Percentiles rank a stretch among this genome's conserved stretches.
Conservation (phyloP, 768 basidiomycete species). For the Pleurotus sapidus region DNA sequence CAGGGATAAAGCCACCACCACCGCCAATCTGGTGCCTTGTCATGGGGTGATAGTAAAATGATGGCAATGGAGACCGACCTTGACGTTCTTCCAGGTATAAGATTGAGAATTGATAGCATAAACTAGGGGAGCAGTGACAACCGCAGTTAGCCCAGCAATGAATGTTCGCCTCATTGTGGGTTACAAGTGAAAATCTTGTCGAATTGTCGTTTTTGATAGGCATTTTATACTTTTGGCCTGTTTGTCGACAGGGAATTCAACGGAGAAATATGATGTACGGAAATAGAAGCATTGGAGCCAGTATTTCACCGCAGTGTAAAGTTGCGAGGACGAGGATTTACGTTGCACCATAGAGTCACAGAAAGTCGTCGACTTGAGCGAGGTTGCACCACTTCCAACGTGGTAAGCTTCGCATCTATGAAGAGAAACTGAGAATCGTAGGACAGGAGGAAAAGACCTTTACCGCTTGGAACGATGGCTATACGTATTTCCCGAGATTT, state of each 20-base stretch:
- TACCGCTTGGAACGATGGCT: not conserved
- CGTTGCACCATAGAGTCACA: too few relatives aligned
- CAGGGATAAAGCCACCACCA: constrained; percentile 49
- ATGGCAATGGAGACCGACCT: constrained; percentile 14
- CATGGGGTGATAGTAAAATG: not conserved
- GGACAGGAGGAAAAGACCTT: too few relatives aligned
- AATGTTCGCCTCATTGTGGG: constrained; percentile 14
- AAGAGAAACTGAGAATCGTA: too few relatives aligned
- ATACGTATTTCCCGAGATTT: not conserved
- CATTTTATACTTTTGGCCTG: not conserved
- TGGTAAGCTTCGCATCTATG: too few relatives aligned
- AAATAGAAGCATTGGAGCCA: too few relatives aligned
- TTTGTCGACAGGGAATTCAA: too few relatives aligned
- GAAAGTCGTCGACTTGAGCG: too few relatives aligned
- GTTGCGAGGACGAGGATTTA: too few relatives aligned
- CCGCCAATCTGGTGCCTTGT: constrained; percentile 27
- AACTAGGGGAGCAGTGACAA: constrained; percentile 24
- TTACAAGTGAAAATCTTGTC: not conserved
- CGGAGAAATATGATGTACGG: too few relatives aligned
- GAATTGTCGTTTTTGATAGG: not conserved
- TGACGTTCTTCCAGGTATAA: constrained; percentile 64
- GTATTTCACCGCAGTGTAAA: too few relatives aligned
- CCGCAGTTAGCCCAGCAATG: constrained; percentile 26
- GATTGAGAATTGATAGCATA: constrained; percentile 42
- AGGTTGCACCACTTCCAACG: too few relatives aligned